Percentiles rank a stretch among this genome's conserved stretches.
These are phyloP conservation scores for Rhodosorus marinus DNA, from an alignment of 23 red algal species.

Conservation along the genomic window DNA sequence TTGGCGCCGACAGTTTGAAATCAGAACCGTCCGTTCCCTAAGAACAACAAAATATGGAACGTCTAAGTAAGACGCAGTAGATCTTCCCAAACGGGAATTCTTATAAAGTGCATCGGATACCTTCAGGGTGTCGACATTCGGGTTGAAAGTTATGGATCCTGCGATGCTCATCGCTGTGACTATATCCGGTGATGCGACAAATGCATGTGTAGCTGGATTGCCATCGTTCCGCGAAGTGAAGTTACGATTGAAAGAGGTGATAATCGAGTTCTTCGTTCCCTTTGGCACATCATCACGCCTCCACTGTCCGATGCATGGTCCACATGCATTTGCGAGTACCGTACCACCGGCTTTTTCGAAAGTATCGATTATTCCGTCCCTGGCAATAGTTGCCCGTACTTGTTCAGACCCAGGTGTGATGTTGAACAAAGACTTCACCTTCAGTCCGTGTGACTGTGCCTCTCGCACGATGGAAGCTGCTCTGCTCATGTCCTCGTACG, in stretches of 20 bases:
- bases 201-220: slow-evolving; percentile 89
- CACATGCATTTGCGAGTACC: slow-evolving; percentile 94
- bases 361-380: slow-evolving; percentile 80
- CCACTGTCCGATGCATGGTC: slow-evolving; percentile 99
- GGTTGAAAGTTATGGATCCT: slow-evolving; percentile 81
- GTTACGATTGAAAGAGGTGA: slow-evolving; percentile 97
- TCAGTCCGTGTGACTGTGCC: slow-evolving; percentile 70
- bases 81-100: too few species aligned
- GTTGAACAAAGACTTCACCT: slow-evolving; percentile 84
- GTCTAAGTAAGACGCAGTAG: too few species aligned
- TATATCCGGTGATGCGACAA: slow-evolving; percentile 88
- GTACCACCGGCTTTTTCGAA: slow-evolving; percentile 75
- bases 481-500: slow-evolving; percentile 90
- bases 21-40: slow-evolving; percentile 44
- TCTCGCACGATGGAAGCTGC: slow-evolving; percentile 69
- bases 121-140: slow-evolving; percentile 50
- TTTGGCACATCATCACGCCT: slow-evolving; percentile 89
- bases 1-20: slow-evolving; percentile 52
- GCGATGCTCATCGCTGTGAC: slow-evolving; percentile 84
- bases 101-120: too few species aligned
- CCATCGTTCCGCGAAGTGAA: slow-evolving; percentile 96
- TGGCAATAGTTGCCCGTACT: slow-evolving; percentile 84
- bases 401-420: slow-evolving; percentile 95
- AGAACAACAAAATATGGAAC: too few species aligned
- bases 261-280: slow-evolving; percentile 85